Evolutionary conservation across 2,329 filamentous ascomycete species (phyloP), one percentile per base, ranked within the genome.

Genomic region (Elsinoe perseae): DNA sequence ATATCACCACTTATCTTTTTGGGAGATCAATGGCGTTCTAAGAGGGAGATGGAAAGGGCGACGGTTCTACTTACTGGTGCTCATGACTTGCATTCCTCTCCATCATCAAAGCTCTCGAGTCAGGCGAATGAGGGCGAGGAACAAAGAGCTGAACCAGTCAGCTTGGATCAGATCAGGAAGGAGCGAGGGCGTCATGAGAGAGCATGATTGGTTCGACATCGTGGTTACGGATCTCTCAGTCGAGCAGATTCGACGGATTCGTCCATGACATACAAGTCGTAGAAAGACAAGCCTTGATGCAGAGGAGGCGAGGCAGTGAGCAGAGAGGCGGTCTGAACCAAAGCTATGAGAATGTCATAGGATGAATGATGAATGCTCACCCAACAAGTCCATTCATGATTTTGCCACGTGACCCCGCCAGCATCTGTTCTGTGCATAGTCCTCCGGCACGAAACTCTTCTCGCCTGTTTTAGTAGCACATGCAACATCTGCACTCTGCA

Each of bases 111-210:
- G 32, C 32, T 36, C 32, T 9, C n/a, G 9, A 7, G 25, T 32
- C 27, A 18, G 28, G 44, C n/a, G n/a, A 16, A 16, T 18, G 8
- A 25, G 40, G n/a, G 23, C 23, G 28, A 50, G n/a, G 25, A 30
- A 9, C 9, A 30, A n/a, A 50, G 27, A 50, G 44, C 44, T 50
- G 44, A 16, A 50, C 44, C 44, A 50, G 44, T 50, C 44, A 50
- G 44, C 44, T 50, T 5, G 9, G 23, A 20, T 9, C 40, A 23
- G n/a, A 50, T 50, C 44, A 25, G 40, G 23, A 18, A 2, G 8
- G 38, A 8, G 21, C 4, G 4, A 20, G 12, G 6, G 38, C 6
- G n/a, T 10, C 6, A 20, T 20, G 7, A 20, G 14, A 40, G 14
- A 20, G 12, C 36, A 40, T n/a, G n/a, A n/a, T n/a, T n/a, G n/a